phyloP scores from a whole-genome alignment of 1,284 basidiomycete genomes.

The Sporisorium scitamineum region DNA sequence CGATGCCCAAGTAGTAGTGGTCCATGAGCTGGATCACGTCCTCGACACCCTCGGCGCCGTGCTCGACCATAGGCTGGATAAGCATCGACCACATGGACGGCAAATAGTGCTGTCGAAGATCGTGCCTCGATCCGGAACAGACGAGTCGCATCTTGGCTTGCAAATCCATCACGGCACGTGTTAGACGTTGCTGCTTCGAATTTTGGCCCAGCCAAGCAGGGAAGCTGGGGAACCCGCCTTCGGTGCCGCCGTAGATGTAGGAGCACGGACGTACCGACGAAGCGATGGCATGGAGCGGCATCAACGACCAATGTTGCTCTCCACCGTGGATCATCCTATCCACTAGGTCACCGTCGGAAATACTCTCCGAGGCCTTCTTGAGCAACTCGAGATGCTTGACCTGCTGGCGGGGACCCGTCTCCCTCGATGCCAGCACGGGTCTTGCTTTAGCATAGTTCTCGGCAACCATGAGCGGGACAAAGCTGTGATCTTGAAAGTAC shows the following conservation, averaged over 20 bases:
- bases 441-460: slow-evolving; percentile 77
- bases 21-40: slow-evolving; percentile 90
- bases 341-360: slow-evolving; percentile 95
- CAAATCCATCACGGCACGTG: slow-evolving; percentile 84
- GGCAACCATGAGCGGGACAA: slow-evolving; percentile 89
- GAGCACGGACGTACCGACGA: slow-evolving; percentile 78
- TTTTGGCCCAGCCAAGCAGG: slow-evolving; percentile 84
- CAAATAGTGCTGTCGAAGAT: slow-evolving; percentile 91
- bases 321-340: slow-evolving; percentile 86
- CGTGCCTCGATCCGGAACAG: slow-evolving; percentile 86
- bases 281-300: slow-evolving; percentile 91
- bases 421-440: slow-evolving; percentile 70
- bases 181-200: slow-evolving; percentile 87
- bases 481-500: slow-evolving; percentile 95
- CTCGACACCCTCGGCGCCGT: slow-evolving; percentile 75
- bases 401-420: slow-evolving; percentile 65
- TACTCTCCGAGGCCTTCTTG: slow-evolving; percentile 82
- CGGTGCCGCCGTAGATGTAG: slow-evolving; percentile 55
- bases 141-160: slow-evolving; percentile 94
- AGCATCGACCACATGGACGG: slow-evolving; percentile 84
- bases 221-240: slow-evolving; percentile 60
- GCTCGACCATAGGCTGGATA: slow-evolving; percentile 79
- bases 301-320: slow-evolving; percentile 94
- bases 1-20: slow-evolving; percentile 89
- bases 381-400: slow-evolving; percentile 80